These are phyloP conservation scores for Diophrys appendiculata DNA, from an alignment of 73 alveolate genomes.

Conservation along the genomic window DNA sequence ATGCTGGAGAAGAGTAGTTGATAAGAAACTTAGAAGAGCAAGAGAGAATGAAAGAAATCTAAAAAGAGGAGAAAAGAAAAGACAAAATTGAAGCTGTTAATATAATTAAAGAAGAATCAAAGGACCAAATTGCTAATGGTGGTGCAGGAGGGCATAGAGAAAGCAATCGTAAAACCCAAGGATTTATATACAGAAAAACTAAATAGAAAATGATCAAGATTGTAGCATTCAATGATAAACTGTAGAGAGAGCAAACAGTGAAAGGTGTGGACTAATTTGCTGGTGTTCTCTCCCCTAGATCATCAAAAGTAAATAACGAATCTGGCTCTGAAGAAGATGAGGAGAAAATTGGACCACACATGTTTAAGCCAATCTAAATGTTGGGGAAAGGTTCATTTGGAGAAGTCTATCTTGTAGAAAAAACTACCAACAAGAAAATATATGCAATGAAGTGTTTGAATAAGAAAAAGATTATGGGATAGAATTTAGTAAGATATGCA, in stretches of 20 bases:
- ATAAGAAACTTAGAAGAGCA: conserved; percentile 25
- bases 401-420: conserved; percentile 77
- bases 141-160: background rate
- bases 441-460: conserved; percentile 93
- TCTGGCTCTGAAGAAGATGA: background rate
- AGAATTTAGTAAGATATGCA: conserved; percentile 93
- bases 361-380: conserved; percentile 61
- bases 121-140: background rate
- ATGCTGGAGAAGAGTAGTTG: conserved; percentile 35
- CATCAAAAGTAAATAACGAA: background rate
- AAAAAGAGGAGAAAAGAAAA: background rate
- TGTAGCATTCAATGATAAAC: conserved; percentile 3
- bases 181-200: background rate
- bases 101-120: background rate
- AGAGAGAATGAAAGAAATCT: conserved; percentile 5
- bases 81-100: background rate
- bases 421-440: conserved; percentile 49
- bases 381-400: conserved; percentile 91
- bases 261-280: background rate
- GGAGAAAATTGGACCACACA: conserved; percentile 64
- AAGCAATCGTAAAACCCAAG: background rate
- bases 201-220: conserved; percentile 8
- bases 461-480: conserved; percentile 82
- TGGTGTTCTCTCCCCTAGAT: background rate
- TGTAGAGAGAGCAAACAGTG: background rate